Conservation (phyloP, 108 stramenopile genomes). For the Licmophora abbreviata region DNA sequence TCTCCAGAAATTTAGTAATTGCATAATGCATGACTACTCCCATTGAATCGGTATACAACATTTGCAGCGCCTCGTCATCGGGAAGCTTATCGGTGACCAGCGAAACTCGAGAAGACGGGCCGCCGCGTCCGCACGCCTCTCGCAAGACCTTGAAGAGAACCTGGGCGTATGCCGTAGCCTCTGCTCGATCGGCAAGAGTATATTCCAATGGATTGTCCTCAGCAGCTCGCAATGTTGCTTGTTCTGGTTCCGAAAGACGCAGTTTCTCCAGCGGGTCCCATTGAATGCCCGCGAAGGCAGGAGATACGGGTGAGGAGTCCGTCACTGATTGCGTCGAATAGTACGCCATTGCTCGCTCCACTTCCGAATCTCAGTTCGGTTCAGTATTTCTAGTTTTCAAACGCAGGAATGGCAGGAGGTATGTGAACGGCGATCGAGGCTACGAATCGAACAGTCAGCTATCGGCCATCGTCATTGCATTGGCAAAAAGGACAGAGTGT, state of each 20-base stretch:
- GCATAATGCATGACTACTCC: conserved; percentile 64
- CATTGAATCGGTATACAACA: conserved; percentile 44
- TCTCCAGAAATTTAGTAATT: conserved; percentile 56
- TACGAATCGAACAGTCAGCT: too few species aligned
- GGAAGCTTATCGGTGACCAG: conserved; percentile 24
- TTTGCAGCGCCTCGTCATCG: conserved; percentile 47
- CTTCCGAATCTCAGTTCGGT: too few species aligned
- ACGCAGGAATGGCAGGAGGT: too few species aligned
- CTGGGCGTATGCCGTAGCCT: conserved; percentile 48
- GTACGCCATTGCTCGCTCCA: too few species aligned
- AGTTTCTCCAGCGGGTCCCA: conserved; percentile 48
- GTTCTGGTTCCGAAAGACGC: conserved; percentile 45
- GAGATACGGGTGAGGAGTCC: conserved; percentile 42
- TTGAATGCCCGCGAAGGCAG: conserved; percentile 52
- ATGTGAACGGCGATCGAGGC: too few species aligned
- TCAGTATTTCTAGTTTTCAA: too few species aligned
- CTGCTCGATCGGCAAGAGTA: conserved; percentile 44
- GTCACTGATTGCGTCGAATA: too few species aligned
- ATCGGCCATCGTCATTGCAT: too few species aligned
- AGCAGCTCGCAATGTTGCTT: conserved; percentile 39
- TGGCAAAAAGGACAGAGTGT: too few species aligned
- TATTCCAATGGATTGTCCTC: conserved; percentile 73
- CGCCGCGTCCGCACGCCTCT: conserved; percentile 28
- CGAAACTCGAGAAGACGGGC: conserved; percentile 37
- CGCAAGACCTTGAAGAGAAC: conserved; percentile 56